Evolutionary conservation across 2,329 filamentous ascomycete species (phyloP), one percentile per base, ranked within the genome.

Genomic region (Phialemonium atrogriseum): DNA sequence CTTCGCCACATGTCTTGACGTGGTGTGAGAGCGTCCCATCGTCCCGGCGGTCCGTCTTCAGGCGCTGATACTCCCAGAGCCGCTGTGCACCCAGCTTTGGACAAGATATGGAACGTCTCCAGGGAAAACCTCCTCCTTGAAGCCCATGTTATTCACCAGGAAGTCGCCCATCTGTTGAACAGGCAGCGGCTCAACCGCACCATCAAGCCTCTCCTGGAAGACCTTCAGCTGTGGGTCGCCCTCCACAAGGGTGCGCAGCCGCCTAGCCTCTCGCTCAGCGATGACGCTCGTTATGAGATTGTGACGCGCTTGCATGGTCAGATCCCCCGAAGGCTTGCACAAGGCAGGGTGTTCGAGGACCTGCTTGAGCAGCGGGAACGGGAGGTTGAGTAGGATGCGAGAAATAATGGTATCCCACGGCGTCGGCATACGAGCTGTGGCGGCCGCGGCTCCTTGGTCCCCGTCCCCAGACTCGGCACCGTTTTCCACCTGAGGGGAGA

Each of bases 311-410:
- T 66, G 58, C 2, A 58, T 55, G 23, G 57, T 67, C 16, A 65
- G 60, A 63, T 67, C 73, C 14, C 61, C 68, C n/a, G 60, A 59
- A 18, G 60, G 55, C 26, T 60, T 60, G 24, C 70, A 71, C 7
- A 77, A 63, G 16, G 64, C 64, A 10, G 62, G 64, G 30, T 75
- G 74, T 44, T 82, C 78, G 20, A 87, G 62, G 2, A 84, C 56
- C 37, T 68, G 66, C 52, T 81, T 78, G 15, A 88, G 61, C 17
- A 79, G 60, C 10, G 69, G 60, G 42, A 82, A 83, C 0, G 83
- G 83, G 5, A 87, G 58, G 24, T 83, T 84, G 32, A 85, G 58
- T 3, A 88, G 60, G 14, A 84, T 60, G 17, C 71, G 76, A 0
- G 83, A 86, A 5, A 87, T 57, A 0, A 69, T 54, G 0, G 63